Evolutionary conservation across 2,329 filamentous ascomycete species (phyloP), one percentile per base, ranked within the genome.

Genomic region (Colletotrichum euphorbiae): DNA sequence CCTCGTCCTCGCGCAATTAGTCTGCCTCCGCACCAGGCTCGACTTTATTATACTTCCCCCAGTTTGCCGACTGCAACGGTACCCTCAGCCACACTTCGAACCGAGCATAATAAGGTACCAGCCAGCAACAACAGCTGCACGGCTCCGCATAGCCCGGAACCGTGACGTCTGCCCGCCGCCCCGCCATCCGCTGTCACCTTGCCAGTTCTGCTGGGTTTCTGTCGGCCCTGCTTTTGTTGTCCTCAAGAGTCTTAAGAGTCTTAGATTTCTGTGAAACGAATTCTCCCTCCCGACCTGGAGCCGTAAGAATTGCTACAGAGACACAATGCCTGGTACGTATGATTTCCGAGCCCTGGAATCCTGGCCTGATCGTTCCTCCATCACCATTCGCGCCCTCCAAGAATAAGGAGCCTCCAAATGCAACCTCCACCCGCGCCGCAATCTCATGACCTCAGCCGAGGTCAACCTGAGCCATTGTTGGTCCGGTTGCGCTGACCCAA

Each of bases 281-380:
- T n/a, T 15, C 31, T n/a, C 15, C 21, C 61, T 19, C 19, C 42
- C 19, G 33, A 11, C 33, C 11, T 12, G 6, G 56, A 24, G n/a
- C 19, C 4, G 17, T 15, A 13, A 13, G 31, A 24, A 19, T 13
- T 42, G 31, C 46, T 8, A 42, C 48, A 6, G 36, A 56, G 33
- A 38, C n/a, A 58, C 42, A 66, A 69, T 69, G 66, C 61, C 66
- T 66, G 66, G 66, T 69, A 50, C 11, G 66, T 58, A 17, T 21
- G 36, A 11, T 33, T n/a, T 38, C 4, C 38, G 12, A 36, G 13
- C 54, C 54, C 54, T 11, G 15, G 12, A 36, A 8, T 40, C 54
- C 54, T 11, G 15, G 40, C 8, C 24, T 15, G 12, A 17, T 36
- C 11, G 15, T 51, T 21, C 15, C 11, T 12, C 28, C 38, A 28